Evolutionary conservation across 179 eudicot genomes (phyloP).

Genomic region (Heliamphora pulchella): DNA sequence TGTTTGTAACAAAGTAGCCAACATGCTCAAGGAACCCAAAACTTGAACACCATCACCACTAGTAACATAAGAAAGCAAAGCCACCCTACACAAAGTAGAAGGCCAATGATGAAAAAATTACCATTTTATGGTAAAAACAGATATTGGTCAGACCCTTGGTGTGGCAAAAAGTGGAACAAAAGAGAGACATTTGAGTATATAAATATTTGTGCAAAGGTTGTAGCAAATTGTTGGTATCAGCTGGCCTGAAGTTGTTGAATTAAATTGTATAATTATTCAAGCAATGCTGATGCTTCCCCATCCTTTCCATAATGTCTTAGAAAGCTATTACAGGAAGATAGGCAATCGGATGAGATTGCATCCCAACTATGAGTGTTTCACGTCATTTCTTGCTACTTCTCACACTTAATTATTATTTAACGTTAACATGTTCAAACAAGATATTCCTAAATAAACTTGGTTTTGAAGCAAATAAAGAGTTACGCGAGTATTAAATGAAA

Average conservation of each 20-base stretch:
- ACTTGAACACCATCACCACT: slow-evolving; percentile 66
- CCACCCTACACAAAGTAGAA: slow-evolving; percentile 50
- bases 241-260: not conserved
- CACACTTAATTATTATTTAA: not conserved
- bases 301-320: not conserved
- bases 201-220: not conserved
- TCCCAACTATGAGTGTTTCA: not conserved
- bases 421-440: not conserved
- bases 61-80: slow-evolving; percentile 60
- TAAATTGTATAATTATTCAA: not conserved
- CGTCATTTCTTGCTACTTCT: not conserved
- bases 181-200: not conserved
- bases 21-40: slow-evolving; percentile 67
- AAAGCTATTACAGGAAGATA: not conserved
- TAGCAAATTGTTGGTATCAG: not conserved
- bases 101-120: slow-evolving; percentile 6
- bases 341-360: slow-evolving; percentile 7
- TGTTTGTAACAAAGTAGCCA: slow-evolving; percentile 81
- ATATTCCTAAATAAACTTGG: too few species aligned
- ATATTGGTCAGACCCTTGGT: not conserved
- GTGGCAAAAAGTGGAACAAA: not conserved
- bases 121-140: not conserved
- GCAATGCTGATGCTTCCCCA: not conserved
- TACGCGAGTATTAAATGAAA: too few species aligned
- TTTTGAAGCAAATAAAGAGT: too few species aligned